Evolutionary conservation across 1,284 basidiomycete species (phyloP), one percentile per base, ranked within the genome.

Genomic region (Takashimella koratensis): DNA sequence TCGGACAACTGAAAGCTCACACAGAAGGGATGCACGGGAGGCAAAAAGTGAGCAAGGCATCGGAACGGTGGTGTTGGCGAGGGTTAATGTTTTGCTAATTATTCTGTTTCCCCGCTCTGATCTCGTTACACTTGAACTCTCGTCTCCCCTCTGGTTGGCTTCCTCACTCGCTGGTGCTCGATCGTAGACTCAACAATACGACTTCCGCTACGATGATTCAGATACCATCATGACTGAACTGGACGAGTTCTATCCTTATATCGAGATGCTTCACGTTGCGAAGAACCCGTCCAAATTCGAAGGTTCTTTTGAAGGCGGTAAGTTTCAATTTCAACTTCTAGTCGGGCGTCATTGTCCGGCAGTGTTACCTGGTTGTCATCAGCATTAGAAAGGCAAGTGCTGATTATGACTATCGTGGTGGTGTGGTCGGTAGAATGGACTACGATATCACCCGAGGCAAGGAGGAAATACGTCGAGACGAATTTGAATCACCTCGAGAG

Each of bases 191-290:
- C 88, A 84, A 27, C 84, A 83, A 65, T 94, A 88, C 73, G 90
- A 92, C 78, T 94, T 89, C 75, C 84, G 86, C 57, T 95, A 95
- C 71, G 89, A 93, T 63, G 95, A 98, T 71, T 90, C 95, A 66
- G 92, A 98, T 75, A 90, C 88, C 16, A 84, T 97, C 43, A 86
- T 94, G 80, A 89, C 90, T 65, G 96, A 98, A 75, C 87, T 99
- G 45, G 90, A 98, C 60, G 96, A 98, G 76, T 98, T 98, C 77
- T 98, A 96, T 77, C 92, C 92, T 23, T 98, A 97, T 77, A 86
- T 95, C 54, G 95, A 98, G 78, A 91, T 93, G 80, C 85, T 87
- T 1, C 88, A 93, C 71, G 85, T 94, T 13, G 84, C 85, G 3
- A 90, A 94, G 79, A 93, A 93, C 71, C 78, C 90, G 57, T 86